phyloP scores from a whole-genome alignment of 1,284 basidiomycete genomes.

The Ganoderma leucocontextum region DNA sequence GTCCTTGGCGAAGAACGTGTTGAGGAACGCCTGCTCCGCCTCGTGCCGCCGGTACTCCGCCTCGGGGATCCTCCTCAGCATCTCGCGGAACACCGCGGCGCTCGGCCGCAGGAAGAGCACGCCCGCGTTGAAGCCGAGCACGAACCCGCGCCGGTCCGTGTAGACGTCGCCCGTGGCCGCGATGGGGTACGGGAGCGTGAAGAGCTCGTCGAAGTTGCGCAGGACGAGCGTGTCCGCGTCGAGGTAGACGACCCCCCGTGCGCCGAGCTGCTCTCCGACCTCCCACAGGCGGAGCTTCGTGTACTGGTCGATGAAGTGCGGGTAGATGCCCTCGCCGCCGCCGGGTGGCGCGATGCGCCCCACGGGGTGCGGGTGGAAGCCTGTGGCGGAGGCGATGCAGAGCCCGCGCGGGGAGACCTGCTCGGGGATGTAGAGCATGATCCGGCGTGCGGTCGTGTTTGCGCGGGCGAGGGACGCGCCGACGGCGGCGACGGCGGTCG shows the following conservation, averaged over 20 bases:
- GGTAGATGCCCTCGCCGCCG: conserved; percentile 43
- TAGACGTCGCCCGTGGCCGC: conserved; percentile 54
- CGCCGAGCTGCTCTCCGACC: conserved; percentile 44
- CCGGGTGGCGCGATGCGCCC: conserved; percentile 49
- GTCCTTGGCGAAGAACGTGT: conserved; percentile 51
- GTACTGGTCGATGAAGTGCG: conserved; percentile 52
- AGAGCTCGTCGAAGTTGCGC: conserved; percentile 55
- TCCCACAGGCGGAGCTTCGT: conserved; percentile 55
- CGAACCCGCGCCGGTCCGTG: conserved; percentile 45
- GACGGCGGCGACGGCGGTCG: conserved; percentile 51
- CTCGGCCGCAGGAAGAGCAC: conserved; percentile 50
- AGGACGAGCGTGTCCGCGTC: conserved; percentile 54
- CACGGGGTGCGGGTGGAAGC: conserved; percentile 50
- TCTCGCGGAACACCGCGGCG: conserved; percentile 41
- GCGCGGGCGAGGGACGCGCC: conserved; percentile 49
- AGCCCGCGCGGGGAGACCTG: conserved; percentile 49
- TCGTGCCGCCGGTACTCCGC: conserved; percentile 44
- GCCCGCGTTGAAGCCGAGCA: conserved; percentile 51
- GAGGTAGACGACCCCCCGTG: conserved; percentile 49
- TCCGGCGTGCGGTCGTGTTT: conserved; percentile 45
- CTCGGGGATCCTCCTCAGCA: conserved; percentile 43
- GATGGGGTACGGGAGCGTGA: conserved; percentile 50
- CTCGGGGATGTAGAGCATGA: conserved; percentile 51
- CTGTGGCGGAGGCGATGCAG: conserved; percentile 49
- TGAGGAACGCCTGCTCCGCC: conserved; percentile 57